Evolutionary conservation across 1,139 yeast genomes (phyloP), one percentile per base, ranked within the genome.

Genomic region (Kazachstania sp.): DNA sequence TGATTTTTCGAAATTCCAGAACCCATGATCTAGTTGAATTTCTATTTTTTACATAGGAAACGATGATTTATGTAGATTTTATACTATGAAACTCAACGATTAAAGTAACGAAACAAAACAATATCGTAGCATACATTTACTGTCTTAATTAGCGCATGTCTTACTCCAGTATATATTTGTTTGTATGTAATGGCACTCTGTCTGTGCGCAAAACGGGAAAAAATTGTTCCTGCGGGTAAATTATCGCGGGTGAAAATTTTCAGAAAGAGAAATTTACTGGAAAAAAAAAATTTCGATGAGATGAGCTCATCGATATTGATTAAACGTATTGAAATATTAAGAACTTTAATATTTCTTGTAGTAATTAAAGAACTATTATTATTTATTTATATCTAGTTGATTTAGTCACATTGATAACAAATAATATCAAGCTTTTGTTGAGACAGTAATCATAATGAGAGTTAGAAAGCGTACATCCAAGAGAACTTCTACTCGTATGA

Each of bases 401-500:
- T 11, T 18, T 1, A 15, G 28, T 23, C 20, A 11, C 37, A 35
- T n/a, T n/a, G n/a, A 11, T 35, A 16, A 35, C 19, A 7, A 31
- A 37, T 37, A 16, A 30, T 35, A 29, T 23, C 28, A 7, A 7
- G 8, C 28, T 23, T 23, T 23, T 23, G 28, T 23, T 23, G 15
- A 19, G n/a, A 32, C 15, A 32, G 19, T 15, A 32, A 8, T 15
- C 35, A 32, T 32, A 28, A 62, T 64, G 67, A 65, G 64, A 56
- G 60, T 63, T 26, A 63, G 68, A 61, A 65, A 64, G 61, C 60
- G 60, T 49, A 59, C 62, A 37, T 65, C 68, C 7, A 90, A 90
- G 71, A 79, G 97, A 71, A 75, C 80, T 47, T 78, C 92, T 65
- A 90, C 97, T 65, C 87, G 94, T 67, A 81, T 90, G 85, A 79